Conservation (phyloP, 345 rosid species). For the Boechera divaricarpa region DNA sequence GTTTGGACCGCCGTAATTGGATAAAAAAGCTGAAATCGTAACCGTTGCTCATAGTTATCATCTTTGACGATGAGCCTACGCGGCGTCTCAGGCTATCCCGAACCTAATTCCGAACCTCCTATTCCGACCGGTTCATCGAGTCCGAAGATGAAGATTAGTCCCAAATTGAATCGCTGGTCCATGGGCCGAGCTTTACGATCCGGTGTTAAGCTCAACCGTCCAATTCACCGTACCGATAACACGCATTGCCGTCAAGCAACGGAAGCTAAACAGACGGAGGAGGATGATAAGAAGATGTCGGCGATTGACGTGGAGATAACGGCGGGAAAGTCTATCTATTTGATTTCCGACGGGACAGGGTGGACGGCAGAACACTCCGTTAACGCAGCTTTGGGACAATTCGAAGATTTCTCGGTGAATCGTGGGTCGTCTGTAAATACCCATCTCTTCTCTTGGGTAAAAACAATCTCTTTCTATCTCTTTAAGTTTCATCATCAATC, state of each 20-base stretch:
- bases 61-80: constrained; percentile 43
- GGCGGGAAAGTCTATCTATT: constrained; percentile 66
- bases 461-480: neutral
- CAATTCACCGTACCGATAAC: constrained; percentile 26
- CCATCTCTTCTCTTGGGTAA: constrained; percentile 91
- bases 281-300: constrained; percentile 21
- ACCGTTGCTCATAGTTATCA: no score
- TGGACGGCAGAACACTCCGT: constrained; percentile 94
- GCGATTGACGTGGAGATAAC: constrained; percentile 41
- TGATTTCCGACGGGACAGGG: constrained; percentile 94
- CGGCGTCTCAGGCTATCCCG: constrained; percentile 38
- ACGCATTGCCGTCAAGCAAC: constrained; percentile 25
- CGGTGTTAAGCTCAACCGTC: constrained; percentile 72
- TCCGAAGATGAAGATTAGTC: constrained; percentile 58
- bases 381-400: constrained; percentile 85
- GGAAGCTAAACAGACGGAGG: neutral
- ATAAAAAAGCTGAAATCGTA: no score
- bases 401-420: constrained; percentile 72
- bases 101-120: constrained; percentile 26
- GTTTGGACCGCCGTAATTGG: constrained; percentile 20
- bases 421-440: constrained; percentile 80
- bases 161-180: constrained; percentile 88
- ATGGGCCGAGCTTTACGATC: constrained; percentile 76
- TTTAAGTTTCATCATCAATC: no score
- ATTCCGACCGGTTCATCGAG: neutral